Percentiles rank a stretch among this genome's conserved stretches.
phyloP scores from a whole-genome alignment of 345 rosid genomes.

The Pseudoturritis turrita region DNA sequence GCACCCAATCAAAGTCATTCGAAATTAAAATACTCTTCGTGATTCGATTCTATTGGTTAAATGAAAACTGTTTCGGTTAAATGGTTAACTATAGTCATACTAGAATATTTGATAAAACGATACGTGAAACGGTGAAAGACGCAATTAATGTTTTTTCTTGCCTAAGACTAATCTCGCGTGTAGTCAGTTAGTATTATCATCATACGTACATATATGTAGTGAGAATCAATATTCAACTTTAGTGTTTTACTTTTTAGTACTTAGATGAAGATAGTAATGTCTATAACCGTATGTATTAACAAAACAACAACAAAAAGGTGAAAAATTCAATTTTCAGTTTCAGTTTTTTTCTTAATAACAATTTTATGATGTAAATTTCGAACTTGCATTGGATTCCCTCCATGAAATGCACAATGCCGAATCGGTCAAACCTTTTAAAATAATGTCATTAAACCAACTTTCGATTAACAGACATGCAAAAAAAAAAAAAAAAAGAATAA shows the following conservation, averaged over 20 bases:
- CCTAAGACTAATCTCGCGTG: too few relatives aligned
- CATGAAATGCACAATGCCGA: not conserved
- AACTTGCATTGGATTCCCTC: not conserved
- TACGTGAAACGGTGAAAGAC: not conserved
- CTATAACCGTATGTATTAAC: too few relatives aligned
- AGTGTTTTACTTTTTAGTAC: too few relatives aligned
- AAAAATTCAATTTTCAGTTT: not conserved
- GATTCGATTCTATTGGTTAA: not conserved
- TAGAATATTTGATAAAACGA: not conserved
- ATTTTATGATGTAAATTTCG: not conserved
- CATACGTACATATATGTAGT: not conserved
- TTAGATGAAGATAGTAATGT: too few relatives aligned
- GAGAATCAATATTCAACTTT: not conserved
- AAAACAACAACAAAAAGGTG: too few relatives aligned
- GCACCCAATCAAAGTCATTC: conserved; percentile 13
- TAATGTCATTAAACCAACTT: not conserved
- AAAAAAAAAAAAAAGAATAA: not conserved
- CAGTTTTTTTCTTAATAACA: not conserved
- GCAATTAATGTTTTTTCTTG: too few relatives aligned
- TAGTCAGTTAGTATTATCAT: too few relatives aligned
- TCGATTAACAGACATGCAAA: not conserved
- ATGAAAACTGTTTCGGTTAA: not conserved
- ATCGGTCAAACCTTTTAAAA: not conserved
- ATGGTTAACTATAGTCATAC: not conserved
- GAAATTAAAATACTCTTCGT: not conserved